Base-by-base conservation (phyloP, 495 filamentous ascomycete species). In the Hyaloscypha hepaticicola region DNA sequence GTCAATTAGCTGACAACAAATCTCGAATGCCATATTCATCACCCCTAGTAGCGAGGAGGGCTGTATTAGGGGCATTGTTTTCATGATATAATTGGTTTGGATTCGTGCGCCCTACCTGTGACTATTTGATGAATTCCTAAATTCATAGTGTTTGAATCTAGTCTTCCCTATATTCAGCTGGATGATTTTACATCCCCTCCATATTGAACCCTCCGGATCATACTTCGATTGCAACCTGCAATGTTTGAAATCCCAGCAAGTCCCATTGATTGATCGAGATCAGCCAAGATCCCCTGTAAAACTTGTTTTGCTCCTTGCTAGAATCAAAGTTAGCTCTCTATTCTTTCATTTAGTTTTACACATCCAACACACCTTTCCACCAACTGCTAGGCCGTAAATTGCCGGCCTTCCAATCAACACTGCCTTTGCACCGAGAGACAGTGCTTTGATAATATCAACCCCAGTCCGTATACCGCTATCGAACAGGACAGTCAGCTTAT, bases 401-500 rank as follows among this genome's bases (percentile, higher is more conserved):
- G 75, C 75, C 1, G 78, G 78, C 51, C 83, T 68, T 16, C 85
- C 84, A 34, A 86, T 69, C 24, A 84, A 65, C 0, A 84, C 80
- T 16, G 73, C 77, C 66, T 83, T 79, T 0, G 82, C 84, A 0
- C 84, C 83, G 11, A 86, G 72, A 1, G 81, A 79, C 14, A 87
- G 66, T 48, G 94, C 95, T 78, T 97, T 99, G 74, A 97, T 82
- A 69, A 97, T 95, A 76, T 99, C 95, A 1, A 93, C 96, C 26
- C 88, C 92, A 31, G 93, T 85, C 45, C 94, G 85, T 41, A 97
- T 82, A 57, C 95, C 95, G 61, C 92, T 92, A 75, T 97, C 95
- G 59, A 97, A 79, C 74, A 85, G 96, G 51, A 99, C 80, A 72
- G 97, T 93, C 65, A 96, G 88, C 72, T 86, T 86, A 11, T 24